Evolutionary conservation across 1,139 yeast species (phyloP), one percentile per base, ranked within the genome.

Genomic region (Lodderomyces parapsilosis): DNA sequence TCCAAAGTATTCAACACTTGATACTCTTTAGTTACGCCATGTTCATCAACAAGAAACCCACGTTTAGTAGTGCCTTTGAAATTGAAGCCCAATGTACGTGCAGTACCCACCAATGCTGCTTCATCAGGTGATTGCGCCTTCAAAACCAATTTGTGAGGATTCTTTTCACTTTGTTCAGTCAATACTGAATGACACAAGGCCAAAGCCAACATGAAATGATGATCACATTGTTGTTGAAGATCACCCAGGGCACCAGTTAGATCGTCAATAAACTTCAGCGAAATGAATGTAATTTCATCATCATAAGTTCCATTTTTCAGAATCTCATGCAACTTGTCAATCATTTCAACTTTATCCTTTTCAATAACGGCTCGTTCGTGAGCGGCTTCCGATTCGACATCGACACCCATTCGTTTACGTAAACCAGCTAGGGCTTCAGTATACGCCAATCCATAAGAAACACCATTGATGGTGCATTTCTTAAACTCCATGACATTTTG

Each of bases 111-210:
- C 43, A 80, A 66, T 1, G 86, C 84, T 15, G 81, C 78, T 58
- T 80, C 86, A 65, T 80, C 86, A 0, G 86, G 86, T 9, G 83
- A 78, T 53, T 80, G 84, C 0, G 84, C 85, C 49, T 78, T 78
- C 46, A 76, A 71, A 8, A 67, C 50, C 32, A 65, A 48, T 43
- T 62, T 64, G 1, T 62, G 64, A 1, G 74, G 68, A 37, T 65
- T 56, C 40, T 67, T 65, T 6, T 70, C 67, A 46, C 70, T 71
- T 18, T 61, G 62, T 50, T 80, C 86, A 15, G 77, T 69, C 37
- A 80, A 62, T 15, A 80, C 84, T n/a, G 83, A 76, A 54, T 80
- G 85, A 55, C 85, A 80, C 36, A 79, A 61, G 1, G 83, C 79
- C 32, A 80, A 61, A 1, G 76, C 72, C 33, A 74, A 59, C 77